phyloP scores from a whole-genome alignment of 495 filamentous ascomycete species.

The Penicillium riverlandense region DNA sequence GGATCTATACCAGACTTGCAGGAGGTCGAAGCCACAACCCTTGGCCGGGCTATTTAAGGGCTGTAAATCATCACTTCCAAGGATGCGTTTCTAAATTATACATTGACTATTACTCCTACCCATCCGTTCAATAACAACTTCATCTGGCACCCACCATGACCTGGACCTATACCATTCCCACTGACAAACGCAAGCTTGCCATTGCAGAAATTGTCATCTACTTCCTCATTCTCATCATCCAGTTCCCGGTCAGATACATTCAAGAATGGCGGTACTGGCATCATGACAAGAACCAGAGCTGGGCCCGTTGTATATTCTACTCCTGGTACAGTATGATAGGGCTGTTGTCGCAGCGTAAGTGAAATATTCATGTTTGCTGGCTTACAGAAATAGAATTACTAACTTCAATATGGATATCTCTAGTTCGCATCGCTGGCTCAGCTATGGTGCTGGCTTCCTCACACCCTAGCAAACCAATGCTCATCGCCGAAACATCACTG shows the following conservation, averaged over 20 bases:
- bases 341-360: conserved; percentile 21
- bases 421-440: conserved; percentile 25
- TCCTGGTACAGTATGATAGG: conserved; percentile 26
- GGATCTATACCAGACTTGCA: conserved; percentile 2
- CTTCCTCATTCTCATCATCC: conserved; percentile 15
- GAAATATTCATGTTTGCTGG: neutral
- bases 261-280: conserved; percentile 30
- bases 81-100: no score
- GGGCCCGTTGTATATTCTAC: conserved; percentile 18
- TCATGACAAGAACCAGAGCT: conserved; percentile 14
- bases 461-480: conserved; percentile 10
- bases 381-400: no score
- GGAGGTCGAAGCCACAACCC: no score
- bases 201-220: conserved; percentile 23
- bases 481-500: conserved; percentile 18
- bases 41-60: no score
- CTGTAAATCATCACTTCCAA: no score
- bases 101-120: no score
- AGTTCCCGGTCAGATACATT: conserved; percentile 16
- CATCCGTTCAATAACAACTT: no score
- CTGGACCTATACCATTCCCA: conserved; percentile 8
- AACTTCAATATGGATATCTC: no score
- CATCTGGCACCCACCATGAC: neutral
- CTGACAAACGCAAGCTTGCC: conserved; percentile 14
- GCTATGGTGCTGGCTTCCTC: conserved; percentile 19